Base-by-base conservation (phyloP, 164 flowering plant species). In the Vitis cinerea region DNA sequence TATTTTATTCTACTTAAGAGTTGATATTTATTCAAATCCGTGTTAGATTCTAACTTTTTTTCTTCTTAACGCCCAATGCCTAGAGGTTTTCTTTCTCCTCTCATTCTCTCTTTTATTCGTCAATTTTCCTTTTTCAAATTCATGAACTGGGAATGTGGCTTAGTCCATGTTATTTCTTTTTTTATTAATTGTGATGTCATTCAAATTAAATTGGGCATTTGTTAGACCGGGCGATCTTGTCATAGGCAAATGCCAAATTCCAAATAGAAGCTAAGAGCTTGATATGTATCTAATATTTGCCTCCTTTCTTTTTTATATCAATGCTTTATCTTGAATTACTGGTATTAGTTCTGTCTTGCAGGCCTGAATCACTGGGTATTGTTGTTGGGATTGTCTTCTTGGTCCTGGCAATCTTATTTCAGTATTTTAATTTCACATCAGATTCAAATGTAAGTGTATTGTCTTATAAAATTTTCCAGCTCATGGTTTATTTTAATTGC, bases 331-430 rank as follows among this genome's bases (percentile, higher is more conserved):
- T 37, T 37, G 44, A 3, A 3, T 37, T 65, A 52, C 9, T 59
- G n/a, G 1, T 31, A 1, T 37, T 67, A 37, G 4, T 59, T 61
- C 51, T 67, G 52, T 67, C 73, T 64, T 81, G 82, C 91, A 92
- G 99, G 88, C 97, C 99, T 64, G 99, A 94, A 74, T 87, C 98
- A 14, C 68, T 94, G 85, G 99, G 99, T 10, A 92, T 94, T 75
- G 94, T 85, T 66, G 85, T 91, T 71, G 98, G 95, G 65, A 81
- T 87, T 76, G 95, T 91, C 49, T 94, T 86, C 83, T 77, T 89
- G 79, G 90, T 90, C 19, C 61, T 91, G 80, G 87, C 90, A 9
- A 90, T 90, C 61, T 60, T 85, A 63, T 94, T 92, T 83, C 95
- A 85, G 81, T 81, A 80, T 74, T 92, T 88, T 64, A 92, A 94